Percentiles rank a stretch among this genome's conserved stretches.
These are phyloP conservation scores for Collybia mongolica DNA, from an alignment of 768 basidiomycete genomes.

Conservation along the genomic window DNA sequence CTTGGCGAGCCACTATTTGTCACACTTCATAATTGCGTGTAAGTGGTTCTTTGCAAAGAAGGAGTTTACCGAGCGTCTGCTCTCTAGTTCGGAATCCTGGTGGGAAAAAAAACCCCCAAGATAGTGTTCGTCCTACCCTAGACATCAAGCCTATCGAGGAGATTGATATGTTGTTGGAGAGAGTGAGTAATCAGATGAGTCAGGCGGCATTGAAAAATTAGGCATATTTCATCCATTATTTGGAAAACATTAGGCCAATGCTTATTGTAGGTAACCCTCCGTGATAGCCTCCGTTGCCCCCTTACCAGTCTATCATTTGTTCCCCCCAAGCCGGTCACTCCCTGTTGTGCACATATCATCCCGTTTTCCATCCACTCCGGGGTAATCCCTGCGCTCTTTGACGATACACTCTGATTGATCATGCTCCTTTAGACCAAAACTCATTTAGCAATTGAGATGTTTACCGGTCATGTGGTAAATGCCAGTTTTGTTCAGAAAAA, in stretches of 20 bases:
- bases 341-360: neutral
- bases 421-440: neutral
- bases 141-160: neutral
- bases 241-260: neutral
- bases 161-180: neutral
- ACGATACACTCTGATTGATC: neutral
- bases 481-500: constrained; percentile 1
- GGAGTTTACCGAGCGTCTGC: neutral
- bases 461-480: neutral
- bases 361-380: neutral
- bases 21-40: no score
- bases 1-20: no score
- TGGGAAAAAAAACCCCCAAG: neutral
- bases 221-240: neutral
- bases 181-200: no score
- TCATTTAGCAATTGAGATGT: neutral
- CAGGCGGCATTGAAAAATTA: neutral
- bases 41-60: neutral
- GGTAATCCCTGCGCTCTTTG: neutral
- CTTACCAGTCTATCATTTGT: neutral
- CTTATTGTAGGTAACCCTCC: neutral
- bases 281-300: neutral
- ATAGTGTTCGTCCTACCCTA: neutral
- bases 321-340: neutral
- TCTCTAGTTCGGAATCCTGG: neutral